Evolutionary conservation across 169 alveolate species (phyloP).

Genomic region (Amoebophrya sp.): DNA sequence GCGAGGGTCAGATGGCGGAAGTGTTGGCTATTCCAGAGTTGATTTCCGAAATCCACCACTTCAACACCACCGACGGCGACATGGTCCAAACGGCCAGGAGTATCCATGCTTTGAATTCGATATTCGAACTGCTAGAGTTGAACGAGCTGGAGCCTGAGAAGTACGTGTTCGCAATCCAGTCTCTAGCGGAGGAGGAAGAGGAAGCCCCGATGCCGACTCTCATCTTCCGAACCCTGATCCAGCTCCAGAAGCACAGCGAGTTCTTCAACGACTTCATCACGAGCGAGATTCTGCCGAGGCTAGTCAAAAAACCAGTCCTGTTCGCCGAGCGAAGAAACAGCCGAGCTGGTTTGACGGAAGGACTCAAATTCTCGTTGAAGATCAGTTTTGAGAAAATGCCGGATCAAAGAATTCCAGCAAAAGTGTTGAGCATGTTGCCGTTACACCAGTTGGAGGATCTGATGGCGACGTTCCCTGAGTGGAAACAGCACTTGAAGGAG

Average conservation of each 20-base stretch:
- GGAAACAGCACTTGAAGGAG: background rate
- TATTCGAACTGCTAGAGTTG: background rate
- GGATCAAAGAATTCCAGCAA: background rate
- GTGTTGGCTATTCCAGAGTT: no score
- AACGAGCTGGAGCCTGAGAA: background rate
- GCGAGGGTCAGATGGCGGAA: background rate
- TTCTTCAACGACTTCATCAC: conserved; percentile 7
- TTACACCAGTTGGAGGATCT: background rate
- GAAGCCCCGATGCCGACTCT: background rate
- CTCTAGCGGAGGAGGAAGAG: background rate
- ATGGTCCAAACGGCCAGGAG: background rate
- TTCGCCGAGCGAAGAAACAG: background rate
- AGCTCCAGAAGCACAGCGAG: background rate
- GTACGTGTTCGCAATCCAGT: conserved; percentile 8
- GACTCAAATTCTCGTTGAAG: background rate
- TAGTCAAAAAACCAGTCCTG: background rate
- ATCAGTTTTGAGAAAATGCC: background rate
- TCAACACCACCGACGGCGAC: background rate
- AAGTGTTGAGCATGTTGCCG: background rate
- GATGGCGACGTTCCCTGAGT: background rate
- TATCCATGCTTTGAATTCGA: background rate
- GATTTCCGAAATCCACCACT: background rate
- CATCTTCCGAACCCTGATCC: background rate
- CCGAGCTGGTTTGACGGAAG: background rate
- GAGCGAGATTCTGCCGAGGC: background rate